Percentiles rank a stretch among this genome's conserved stretches.
Evolutionary conservation across 2,329 filamentous ascomycete species (phyloP).

Genomic region (Alternaria consortialis): DNA sequence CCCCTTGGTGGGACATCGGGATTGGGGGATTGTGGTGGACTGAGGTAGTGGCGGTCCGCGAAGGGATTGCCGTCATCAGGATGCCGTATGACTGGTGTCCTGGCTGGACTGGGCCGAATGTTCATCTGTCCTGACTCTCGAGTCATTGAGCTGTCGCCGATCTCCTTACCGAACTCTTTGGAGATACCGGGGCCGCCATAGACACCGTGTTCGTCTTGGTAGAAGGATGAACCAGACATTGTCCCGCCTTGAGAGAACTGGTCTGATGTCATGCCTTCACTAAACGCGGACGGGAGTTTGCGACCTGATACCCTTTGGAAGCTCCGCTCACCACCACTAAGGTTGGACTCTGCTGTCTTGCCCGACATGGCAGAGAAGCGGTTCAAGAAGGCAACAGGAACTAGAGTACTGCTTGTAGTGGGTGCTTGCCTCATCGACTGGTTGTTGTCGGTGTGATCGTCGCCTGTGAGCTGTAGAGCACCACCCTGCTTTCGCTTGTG

Average conservation of each 20-base stretch:
- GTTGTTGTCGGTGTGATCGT: conserved; percentile 34
- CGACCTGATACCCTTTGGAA: conserved; percentile 59
- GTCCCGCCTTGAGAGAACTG: conserved; percentile 44
- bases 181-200: conserved; percentile 45
- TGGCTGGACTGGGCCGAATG: conserved; percentile 66
- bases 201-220: conserved; percentile 55
- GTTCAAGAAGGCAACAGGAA: conserved; percentile 51
- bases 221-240: conserved; percentile 54
- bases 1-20: conserved; percentile 36
- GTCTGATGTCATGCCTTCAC: conserved; percentile 57
- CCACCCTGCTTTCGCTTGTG: conserved; percentile 54
- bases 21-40: conserved; percentile 52
- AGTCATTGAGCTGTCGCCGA: conserved; percentile 30
- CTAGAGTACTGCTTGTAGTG: conserved; percentile 48
- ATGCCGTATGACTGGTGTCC: conserved; percentile 67
- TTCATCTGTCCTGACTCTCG: conserved; percentile 38
- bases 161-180: conserved; percentile 42
- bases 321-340: conserved; percentile 52
- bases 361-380: conserved; percentile 51
- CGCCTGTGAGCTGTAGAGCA: conserved; percentile 42
- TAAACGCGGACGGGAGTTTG: conserved; percentile 60
- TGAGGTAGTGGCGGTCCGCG: conserved; percentile 39
- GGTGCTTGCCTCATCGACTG: conserved; percentile 52
- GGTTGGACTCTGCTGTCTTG: conserved; percentile 49
- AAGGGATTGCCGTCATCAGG: conserved; percentile 41